Conservation (phyloP, 1,284 basidiomycete species). For the Ustilago bromivora region DNA sequence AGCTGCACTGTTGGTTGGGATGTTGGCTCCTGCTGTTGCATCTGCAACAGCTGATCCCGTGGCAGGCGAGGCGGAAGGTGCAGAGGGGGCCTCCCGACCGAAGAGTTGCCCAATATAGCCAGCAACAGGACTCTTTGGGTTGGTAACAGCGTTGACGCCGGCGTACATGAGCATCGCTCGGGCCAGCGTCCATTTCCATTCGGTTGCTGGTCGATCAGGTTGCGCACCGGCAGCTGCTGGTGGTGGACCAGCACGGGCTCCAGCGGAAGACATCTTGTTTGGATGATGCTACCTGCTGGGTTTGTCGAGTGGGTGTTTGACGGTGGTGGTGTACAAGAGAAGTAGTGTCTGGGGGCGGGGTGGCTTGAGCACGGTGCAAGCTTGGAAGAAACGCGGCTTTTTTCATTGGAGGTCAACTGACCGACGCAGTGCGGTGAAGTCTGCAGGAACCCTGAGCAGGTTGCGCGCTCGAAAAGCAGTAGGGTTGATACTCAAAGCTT, state of each 20-base stretch:
- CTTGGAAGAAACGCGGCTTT: background rate
- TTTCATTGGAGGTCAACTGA: background rate
- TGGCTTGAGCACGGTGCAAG: background rate
- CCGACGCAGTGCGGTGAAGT: background rate
- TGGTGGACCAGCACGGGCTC: slow-evolving; percentile 8
- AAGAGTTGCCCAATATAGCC: slow-evolving; percentile 36
- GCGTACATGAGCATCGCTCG: slow-evolving; percentile 45
- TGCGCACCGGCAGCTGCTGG: background rate
- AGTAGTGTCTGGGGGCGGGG: background rate
- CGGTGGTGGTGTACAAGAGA: background rate
- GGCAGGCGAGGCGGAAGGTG: background rate
- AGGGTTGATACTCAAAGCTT: background rate
- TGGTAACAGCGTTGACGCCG: slow-evolving; percentile 42
- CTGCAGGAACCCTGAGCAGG: background rate
- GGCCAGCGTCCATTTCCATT: slow-evolving; percentile 47
- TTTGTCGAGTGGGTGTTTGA: background rate
- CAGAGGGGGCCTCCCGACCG: slow-evolving; percentile 13
- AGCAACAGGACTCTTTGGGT: slow-evolving; percentile 34
- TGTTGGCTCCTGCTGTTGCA: background rate
- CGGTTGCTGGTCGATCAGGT: slow-evolving; percentile 15
- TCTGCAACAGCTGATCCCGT: background rate
- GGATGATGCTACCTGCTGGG: background rate
- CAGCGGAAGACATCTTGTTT: slow-evolving; percentile 18
- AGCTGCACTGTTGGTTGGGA: background rate
- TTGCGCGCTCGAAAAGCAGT: background rate